Conservation (phyloP, 495 filamentous ascomycete genomes). For the Neurospora sp. region DNA sequence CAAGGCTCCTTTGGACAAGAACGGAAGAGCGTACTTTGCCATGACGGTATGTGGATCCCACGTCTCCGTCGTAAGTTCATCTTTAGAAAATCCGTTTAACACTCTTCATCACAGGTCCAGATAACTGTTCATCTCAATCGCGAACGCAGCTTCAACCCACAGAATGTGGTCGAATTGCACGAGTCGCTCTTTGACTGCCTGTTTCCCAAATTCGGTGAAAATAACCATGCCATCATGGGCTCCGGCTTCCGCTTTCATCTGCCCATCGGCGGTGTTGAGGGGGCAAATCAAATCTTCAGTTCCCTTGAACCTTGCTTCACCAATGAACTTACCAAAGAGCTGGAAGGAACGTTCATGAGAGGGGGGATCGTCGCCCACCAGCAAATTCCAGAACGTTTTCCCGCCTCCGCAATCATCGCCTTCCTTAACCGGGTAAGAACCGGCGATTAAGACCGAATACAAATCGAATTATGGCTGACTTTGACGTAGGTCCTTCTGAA, state of each 20-base stretch:
- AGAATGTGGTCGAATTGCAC: background rate
- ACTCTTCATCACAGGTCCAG: background rate
- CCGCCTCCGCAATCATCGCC: background rate
- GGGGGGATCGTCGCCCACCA: background rate
- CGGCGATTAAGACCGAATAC: background rate
- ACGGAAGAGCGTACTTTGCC: background rate
- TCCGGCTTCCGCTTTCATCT: background rate
- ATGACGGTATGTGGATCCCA: background rate
- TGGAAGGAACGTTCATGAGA: background rate
- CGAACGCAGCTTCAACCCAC: background rate
- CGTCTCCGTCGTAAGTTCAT: background rate
- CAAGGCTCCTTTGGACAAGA: background rate
- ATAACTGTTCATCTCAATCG: background rate
- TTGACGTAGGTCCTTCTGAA: background rate
- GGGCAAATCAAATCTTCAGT: background rate
- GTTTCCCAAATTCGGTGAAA: background rate
- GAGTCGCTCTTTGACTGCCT: background rate
- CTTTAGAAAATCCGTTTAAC: background rate
- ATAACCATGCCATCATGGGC: background rate
- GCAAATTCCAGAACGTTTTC: background rate
- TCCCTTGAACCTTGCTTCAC: background rate
- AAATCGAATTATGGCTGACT: background rate
- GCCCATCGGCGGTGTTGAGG: background rate
- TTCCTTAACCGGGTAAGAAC: background rate
- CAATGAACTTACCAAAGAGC: background rate